Conservation (phyloP, 805 yeast genomes). For the Lipomyces chichibuensis region DNA sequence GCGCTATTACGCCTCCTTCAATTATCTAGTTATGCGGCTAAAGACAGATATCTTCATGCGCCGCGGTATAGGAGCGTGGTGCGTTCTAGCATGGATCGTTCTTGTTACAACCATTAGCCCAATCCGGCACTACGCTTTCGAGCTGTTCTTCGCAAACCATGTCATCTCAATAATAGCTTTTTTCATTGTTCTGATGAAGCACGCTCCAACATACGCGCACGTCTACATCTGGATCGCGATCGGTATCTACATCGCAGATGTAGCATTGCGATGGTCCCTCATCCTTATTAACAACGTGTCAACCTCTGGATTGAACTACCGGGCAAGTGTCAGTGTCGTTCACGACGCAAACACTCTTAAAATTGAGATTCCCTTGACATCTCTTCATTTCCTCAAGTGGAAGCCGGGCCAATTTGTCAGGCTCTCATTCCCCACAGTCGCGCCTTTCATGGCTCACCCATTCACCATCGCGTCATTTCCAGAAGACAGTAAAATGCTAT, state of each 20-base stretch:
- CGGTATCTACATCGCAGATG: slow-evolving; percentile 37
- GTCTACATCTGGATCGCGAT: slow-evolving; percentile 37
- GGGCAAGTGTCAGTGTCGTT: slow-evolving; percentile 20
- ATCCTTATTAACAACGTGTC: slow-evolving; percentile 27
- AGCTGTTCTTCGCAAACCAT: slow-evolving; percentile 39
- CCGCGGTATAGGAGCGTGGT: slow-evolving; percentile 38
- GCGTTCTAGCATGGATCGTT: slow-evolving; percentile 37
- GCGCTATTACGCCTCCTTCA: slow-evolving; percentile 31
- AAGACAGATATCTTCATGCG: slow-evolving; percentile 30
- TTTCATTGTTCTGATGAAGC: slow-evolving; percentile 33
- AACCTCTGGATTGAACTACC: slow-evolving; percentile 19
- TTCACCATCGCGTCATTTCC: slow-evolving; percentile 49
- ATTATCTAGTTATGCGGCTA: slow-evolving; percentile 28
- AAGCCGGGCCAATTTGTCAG: slow-evolving; percentile 36
- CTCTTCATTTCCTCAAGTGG: slow-evolving; percentile 22
- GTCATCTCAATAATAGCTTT: slow-evolving; percentile 37
- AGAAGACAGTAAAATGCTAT: slow-evolving; percentile 46
- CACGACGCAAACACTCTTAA: slow-evolving; percentile 3
- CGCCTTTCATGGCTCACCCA: slow-evolving; percentile 35
- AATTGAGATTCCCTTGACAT: slow-evolving; percentile 19
- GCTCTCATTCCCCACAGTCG: slow-evolving; percentile 35
- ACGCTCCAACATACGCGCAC: slow-evolving; percentile 37
- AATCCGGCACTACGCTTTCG: slow-evolving; percentile 34
- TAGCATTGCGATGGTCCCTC: slow-evolving; percentile 29
- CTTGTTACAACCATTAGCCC: slow-evolving; percentile 42